phyloP scores from a whole-genome alignment of 768 basidiomycete genomes.

The Mycena sanguinolenta region DNA sequence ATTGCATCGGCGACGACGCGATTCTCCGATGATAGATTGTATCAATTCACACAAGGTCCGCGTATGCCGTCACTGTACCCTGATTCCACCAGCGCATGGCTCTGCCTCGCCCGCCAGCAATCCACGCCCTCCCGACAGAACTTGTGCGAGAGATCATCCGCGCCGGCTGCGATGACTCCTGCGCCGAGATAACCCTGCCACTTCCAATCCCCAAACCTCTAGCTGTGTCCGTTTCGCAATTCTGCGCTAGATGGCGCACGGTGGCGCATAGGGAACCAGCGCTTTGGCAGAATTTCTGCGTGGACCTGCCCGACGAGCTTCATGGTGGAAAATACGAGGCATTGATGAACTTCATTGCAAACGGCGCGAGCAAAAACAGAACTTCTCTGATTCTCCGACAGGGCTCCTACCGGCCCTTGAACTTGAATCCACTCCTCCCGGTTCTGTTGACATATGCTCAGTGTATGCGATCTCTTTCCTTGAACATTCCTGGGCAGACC shows the following conservation, averaged over 20 bases:
- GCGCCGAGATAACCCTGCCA: background rate
- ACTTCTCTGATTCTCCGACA: background rate
- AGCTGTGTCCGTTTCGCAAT: background rate
- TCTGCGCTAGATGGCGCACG: slow-evolving; percentile 13
- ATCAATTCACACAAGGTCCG: background rate
- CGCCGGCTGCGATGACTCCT: slow-evolving; percentile 4
- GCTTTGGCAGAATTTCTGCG: slow-evolving; percentile 8
- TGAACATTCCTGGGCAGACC: slow-evolving; percentile 1
- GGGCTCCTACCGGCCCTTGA: background rate
- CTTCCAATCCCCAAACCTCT: background rate
- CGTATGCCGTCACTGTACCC: background rate
- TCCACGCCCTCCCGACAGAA: slow-evolving; percentile 11
- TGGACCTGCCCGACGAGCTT: slow-evolving; percentile 9
- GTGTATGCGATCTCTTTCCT: background rate
- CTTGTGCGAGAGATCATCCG: slow-evolving; percentile 15
- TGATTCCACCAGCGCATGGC: background rate
- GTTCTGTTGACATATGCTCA: background rate
- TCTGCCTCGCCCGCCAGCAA: background rate
- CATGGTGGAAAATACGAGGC: background rate
- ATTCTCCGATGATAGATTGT: too few relatives aligned
- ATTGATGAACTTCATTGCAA: slow-evolving; percentile 14
- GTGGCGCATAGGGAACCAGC: slow-evolving; percentile 4
- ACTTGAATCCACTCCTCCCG: slow-evolving; percentile 1
- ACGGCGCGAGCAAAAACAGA: background rate
- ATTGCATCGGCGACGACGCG: background rate